A percentile compares a stretch with the other conserved stretches of the same genome.
These are phyloP conservation scores for Cucurbita argyrosperma DNA, from an alignment of 306 rosid species.

Conservation along the genomic window DNA sequence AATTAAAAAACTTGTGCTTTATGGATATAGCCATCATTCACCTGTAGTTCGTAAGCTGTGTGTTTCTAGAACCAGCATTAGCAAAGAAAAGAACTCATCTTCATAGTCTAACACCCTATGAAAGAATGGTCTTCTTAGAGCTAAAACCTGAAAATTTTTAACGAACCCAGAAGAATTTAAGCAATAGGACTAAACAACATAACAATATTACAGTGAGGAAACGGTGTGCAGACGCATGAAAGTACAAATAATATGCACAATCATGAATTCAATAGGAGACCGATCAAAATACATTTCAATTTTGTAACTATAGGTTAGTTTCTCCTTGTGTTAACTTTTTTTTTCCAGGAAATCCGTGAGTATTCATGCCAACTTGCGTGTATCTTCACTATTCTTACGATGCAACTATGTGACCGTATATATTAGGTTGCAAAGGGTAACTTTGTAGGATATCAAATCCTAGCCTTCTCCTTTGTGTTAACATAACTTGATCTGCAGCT, in stretches of 20 bases:
- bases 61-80: constrained; percentile 76
- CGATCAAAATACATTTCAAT: too few relatives aligned
- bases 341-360: background rate
- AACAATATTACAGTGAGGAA: background rate
- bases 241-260: background rate
- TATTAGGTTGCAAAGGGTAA: background rate
- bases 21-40: background rate
- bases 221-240: background rate
- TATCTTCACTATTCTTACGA: background rate
- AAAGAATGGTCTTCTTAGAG: constrained; percentile 63
- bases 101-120: constrained; percentile 62
- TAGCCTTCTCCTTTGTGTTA: background rate
- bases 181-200: background rate
- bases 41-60: constrained; percentile 82
- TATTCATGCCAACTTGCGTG: background rate
- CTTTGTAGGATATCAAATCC: background rate
- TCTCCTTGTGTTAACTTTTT: too few relatives aligned
- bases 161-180: background rate
- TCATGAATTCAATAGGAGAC: too few relatives aligned
- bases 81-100: constrained; percentile 64
- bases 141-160: constrained; percentile 34
- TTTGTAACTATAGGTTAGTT: too few relatives aligned
- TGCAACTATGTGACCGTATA: too few relatives aligned
- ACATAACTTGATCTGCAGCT: background rate
- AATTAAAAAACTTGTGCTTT: background rate